Conservation (phyloP, 176 grass and related monocot genomes). For the Pontederia crassipes region DNA sequence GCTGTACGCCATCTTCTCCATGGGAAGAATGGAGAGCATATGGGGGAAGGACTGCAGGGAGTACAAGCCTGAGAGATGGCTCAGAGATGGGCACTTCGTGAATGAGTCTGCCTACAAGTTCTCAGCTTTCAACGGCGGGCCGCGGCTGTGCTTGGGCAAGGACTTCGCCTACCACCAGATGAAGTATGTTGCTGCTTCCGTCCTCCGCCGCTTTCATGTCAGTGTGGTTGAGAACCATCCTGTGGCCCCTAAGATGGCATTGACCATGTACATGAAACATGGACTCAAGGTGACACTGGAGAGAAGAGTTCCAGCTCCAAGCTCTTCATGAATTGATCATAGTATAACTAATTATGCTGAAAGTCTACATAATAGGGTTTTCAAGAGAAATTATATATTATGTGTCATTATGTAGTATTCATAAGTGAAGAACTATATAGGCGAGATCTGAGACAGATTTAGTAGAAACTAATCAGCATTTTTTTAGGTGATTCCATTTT, state of each 20-base stretch:
- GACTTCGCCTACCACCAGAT: conserved; percentile 99
- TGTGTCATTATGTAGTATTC: too few species aligned
- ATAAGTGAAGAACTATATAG: too few species aligned
- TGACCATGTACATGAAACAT: conserved; percentile 96
- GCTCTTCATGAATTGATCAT: too few species aligned
- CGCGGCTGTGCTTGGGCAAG: conserved; percentile 77
- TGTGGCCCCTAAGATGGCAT: conserved; percentile 67
- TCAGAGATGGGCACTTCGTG: conserved; percentile 66
- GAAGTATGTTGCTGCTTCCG: conserved; percentile 76
- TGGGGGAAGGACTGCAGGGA: conserved; percentile 82
- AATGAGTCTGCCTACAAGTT: conserved; percentile 94
- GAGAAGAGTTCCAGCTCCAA: conserved; percentile 28
- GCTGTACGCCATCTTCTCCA: conserved; percentile 79
- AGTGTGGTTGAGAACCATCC: conserved; percentile 50
- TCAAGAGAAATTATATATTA: too few species aligned
- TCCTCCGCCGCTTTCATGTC: conserved; percentile 56
- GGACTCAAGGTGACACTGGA: conserved; percentile 67
- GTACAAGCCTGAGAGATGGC: conserved; percentile 90
- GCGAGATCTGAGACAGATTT: too few species aligned
- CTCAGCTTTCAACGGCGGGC: conserved; percentile 85
- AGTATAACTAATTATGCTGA: too few species aligned
- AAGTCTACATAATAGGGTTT: too few species aligned
- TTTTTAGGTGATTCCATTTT: too few species aligned
- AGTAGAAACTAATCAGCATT: too few species aligned
- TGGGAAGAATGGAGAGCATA: conserved; percentile 94